Percentiles rank a stretch among this genome's conserved stretches.
phyloP scores from a whole-genome alignment of 1,139 yeast genomes.

The Lodderomyces theae region DNA sequence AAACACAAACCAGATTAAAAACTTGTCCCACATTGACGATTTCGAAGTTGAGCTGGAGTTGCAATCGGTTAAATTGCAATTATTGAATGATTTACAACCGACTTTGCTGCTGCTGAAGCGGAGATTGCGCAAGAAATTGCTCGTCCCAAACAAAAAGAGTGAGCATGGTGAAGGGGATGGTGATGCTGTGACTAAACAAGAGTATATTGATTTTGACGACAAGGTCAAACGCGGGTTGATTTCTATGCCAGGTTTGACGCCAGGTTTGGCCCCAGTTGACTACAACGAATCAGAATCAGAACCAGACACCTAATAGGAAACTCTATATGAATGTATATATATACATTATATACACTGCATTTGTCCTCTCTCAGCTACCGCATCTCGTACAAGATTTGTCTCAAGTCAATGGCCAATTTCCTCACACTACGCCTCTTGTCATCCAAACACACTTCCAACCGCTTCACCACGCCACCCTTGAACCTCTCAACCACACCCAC shows the following conservation, averaged over 20 bases:
- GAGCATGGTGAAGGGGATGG: not conserved
- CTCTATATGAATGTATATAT: constrained; percentile 1
- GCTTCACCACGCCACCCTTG: constrained; percentile 47
- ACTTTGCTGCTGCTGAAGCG: constrained; percentile 19
- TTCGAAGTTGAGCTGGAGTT: constrained; percentile 45
- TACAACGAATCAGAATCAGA: constrained; percentile 48
- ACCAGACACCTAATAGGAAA: constrained; percentile 10
- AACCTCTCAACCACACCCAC: constrained; percentile 4
- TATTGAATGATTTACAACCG: constrained; percentile 30
- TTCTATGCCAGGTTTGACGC: constrained; percentile 73
- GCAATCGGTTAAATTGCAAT: constrained; percentile 36
- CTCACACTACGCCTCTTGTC: constrained; percentile 76
- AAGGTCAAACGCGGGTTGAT: constrained; percentile 43
- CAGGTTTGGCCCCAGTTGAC: constrained; percentile 90
- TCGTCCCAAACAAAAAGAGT: constrained; percentile 1
- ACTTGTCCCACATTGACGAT: constrained; percentile 40
- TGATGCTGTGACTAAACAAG: not conserved
- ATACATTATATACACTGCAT: constrained; percentile 1
- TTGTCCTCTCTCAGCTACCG: constrained; percentile 11
- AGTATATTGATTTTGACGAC: constrained; percentile 37
- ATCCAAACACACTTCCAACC: constrained; percentile 56
- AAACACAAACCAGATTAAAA: constrained; percentile 47
- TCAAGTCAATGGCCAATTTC: constrained; percentile 69
- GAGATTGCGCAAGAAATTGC: constrained; percentile 28
- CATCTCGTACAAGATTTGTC: constrained; percentile 70